phyloP scores from a whole-genome alignment of 768 basidiomycete species.

The Auriscalpium orientale region DNA sequence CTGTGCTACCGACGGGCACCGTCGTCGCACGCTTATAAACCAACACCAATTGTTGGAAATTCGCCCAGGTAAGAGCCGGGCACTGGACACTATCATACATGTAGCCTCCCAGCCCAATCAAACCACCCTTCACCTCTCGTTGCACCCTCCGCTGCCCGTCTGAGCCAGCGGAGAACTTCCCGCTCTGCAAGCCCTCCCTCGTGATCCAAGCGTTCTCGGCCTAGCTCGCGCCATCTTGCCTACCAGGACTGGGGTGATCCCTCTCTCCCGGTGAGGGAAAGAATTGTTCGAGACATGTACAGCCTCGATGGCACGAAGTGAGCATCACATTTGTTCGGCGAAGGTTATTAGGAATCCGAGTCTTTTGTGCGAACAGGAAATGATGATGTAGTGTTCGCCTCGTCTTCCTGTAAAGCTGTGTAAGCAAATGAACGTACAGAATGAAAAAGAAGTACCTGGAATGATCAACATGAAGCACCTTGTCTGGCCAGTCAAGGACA shows the following conservation, averaged over 20 bases:
- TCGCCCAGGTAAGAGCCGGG: too few relatives aligned
- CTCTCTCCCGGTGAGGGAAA: slow-evolving; percentile 44
- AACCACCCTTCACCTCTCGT: background rate
- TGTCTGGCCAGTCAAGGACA: slow-evolving; percentile 56
- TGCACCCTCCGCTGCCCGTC: too few relatives aligned
- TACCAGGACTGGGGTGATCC: slow-evolving; percentile 42
- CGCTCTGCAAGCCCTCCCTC: slow-evolving; percentile 27
- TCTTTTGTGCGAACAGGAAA: slow-evolving; percentile 59
- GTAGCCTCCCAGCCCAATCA: slow-evolving; percentile 1
- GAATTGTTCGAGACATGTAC: slow-evolving; percentile 60
- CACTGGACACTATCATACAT: background rate
- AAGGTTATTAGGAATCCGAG: slow-evolving; percentile 62
- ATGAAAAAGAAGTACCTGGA: slow-evolving; percentile 47
- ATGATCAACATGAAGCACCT: slow-evolving; percentile 72
- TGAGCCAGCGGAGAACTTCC: slow-evolving; percentile 18
- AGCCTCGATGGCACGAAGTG: slow-evolving; percentile 67
- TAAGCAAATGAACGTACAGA: background rate
- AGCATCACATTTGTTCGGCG: slow-evolving; percentile 86
- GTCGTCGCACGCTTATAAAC: slow-evolving; percentile 5
- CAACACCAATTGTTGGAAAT: background rate
- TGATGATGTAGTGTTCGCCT: slow-evolving; percentile 69
- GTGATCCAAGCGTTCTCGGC: slow-evolving; percentile 30
- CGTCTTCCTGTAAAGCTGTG: slow-evolving; percentile 54
- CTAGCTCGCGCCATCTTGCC: slow-evolving; percentile 32
- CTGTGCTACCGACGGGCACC: background rate